phyloP scores from a whole-genome alignment of 2,329 filamentous ascomycete species.

The Torrubiella hemipterigena region DNA sequence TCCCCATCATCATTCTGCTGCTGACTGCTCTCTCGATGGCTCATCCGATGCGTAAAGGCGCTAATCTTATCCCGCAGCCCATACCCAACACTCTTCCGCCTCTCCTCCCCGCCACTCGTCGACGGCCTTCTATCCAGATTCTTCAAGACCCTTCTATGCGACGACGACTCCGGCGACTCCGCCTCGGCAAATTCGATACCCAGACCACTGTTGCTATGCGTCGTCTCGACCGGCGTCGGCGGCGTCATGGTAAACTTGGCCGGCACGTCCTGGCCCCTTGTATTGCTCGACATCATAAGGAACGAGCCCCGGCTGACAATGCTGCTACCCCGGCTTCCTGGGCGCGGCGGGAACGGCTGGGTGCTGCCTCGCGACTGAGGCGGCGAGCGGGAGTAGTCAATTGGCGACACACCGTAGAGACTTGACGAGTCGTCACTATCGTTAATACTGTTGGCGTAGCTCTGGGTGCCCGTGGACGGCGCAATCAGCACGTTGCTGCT shows the following conservation, averaged over 20 bases:
- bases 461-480: conserved; percentile 21
- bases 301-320: conserved; percentile 34
- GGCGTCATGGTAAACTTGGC: conserved; percentile 35
- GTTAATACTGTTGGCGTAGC: conserved; percentile 28
- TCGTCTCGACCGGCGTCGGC: conserved; percentile 25
- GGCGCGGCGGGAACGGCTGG: conserved; percentile 30
- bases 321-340: conserved; percentile 41
- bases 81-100: conserved; percentile 15
- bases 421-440: conserved; percentile 47
- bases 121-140: conserved; percentile 15
- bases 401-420: conserved; percentile 36
- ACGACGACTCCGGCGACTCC: conserved; percentile 15
- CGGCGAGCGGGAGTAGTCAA: conserved; percentile 48
- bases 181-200: conserved; percentile 20
- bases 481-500: conserved; percentile 57
- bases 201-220: conserved; percentile 11
- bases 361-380: conserved; percentile 38
- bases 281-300: too few relatives aligned
- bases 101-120: conserved; percentile 17
- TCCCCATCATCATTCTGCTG: conserved; percentile 10
- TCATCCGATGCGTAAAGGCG: conserved; percentile 19
- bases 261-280: conserved; percentile 22
- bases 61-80: conserved; percentile 23
- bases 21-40: conserved; percentile 12
- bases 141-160: conserved; percentile 8